phyloP scores from a whole-genome alignment of 768 basidiomycete genomes.

The Paxillus ammoniavirescens region DNA sequence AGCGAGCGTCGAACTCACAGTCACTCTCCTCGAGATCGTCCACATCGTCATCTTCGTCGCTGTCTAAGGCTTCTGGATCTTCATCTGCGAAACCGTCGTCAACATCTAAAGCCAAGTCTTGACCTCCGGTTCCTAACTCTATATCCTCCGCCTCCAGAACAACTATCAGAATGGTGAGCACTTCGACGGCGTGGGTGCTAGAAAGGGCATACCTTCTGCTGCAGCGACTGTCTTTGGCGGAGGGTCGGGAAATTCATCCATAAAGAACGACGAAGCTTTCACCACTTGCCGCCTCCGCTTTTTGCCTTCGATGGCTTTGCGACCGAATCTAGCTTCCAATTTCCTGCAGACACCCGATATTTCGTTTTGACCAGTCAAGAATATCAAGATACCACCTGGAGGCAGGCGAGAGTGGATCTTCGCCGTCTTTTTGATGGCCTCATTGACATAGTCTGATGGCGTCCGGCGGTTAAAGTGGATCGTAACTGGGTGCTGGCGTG shows the following conservation, averaged over 20 bases:
- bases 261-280: slow-evolving; percentile 28
- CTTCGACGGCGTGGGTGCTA: neutral
- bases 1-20: slow-evolving; percentile 38
- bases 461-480: slow-evolving; percentile 91
- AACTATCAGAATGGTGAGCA: slow-evolving; percentile 35
- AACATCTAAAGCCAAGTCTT: slow-evolving; percentile 66
- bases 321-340: slow-evolving; percentile 75
- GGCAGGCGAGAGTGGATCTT: slow-evolving; percentile 94
- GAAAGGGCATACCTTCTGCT: slow-evolving; percentile 15
- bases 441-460: slow-evolving; percentile 80
- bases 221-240: slow-evolving; percentile 12
- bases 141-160: slow-evolving; percentile 82
- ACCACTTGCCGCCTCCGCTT: slow-evolving; percentile 34
- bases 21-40: slow-evolving; percentile 68
- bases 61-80: slow-evolving; percentile 75
- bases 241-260: slow-evolving; percentile 18
- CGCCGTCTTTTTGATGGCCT: slow-evolving; percentile 84
- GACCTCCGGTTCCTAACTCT: slow-evolving; percentile 54
- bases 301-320: slow-evolving; percentile 57
- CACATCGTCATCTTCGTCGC: slow-evolving; percentile 58
- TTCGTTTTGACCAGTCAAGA: slow-evolving; percentile 95
- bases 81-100: slow-evolving; percentile 58
- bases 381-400: slow-evolving; percentile 89
- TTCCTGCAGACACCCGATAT: slow-evolving; percentile 82
- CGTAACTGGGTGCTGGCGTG: slow-evolving; percentile 93